Evolutionary conservation across 192 early-diverging fungal genomes (phyloP), one percentile per base, ranked within the genome.

Genomic region (Linnemannia schmuckeri): DNA sequence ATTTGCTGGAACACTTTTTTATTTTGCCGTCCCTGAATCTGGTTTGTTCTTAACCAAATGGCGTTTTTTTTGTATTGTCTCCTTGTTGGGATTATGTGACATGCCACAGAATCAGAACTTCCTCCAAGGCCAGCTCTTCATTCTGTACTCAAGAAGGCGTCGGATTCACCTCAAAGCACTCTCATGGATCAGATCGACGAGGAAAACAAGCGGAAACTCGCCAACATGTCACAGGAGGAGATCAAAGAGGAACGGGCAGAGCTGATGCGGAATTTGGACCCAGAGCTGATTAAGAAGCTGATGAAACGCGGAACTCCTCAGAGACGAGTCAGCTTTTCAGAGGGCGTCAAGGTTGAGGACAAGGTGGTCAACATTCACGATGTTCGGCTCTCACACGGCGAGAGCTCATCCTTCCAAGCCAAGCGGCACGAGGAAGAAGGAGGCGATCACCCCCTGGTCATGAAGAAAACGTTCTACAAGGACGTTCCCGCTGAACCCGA

Each of bases 211-310:
- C 40, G 75, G n/a, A 85, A 83, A 15, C 74, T 96, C 15, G 78
- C 83, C 41, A 72, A 63, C 24, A 98, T 98, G 97, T 88, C 95
- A 1, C 90, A 88, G 37, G 85, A 90, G 12, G 96, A 98, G 52
- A 95, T 97, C 35, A 75, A 90, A 5, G 92, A 93, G 72, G 95
- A 96, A 12, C 91, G 92, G 10, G 89, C 85, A 22, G 94, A 97
- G 71, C 92, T 98, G 33, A 79, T 92, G 70, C 82, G 86, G 1
- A 91, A 91, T 41, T 76, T 98, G 35, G 93, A 93, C 72, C 92
- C 93, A 17, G 92, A 90, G 18, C 83, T 94, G 1, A 88, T 98
- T 42, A 87, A 94, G 80, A 92, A 94, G 72, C 82, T 98, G 0
- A 79, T 90, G 83, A 88, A 85, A 30, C 79, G 89, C 40, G 83